phyloP scores from a whole-genome alignment of 805 yeast species.

The Candida caryicola region DNA sequence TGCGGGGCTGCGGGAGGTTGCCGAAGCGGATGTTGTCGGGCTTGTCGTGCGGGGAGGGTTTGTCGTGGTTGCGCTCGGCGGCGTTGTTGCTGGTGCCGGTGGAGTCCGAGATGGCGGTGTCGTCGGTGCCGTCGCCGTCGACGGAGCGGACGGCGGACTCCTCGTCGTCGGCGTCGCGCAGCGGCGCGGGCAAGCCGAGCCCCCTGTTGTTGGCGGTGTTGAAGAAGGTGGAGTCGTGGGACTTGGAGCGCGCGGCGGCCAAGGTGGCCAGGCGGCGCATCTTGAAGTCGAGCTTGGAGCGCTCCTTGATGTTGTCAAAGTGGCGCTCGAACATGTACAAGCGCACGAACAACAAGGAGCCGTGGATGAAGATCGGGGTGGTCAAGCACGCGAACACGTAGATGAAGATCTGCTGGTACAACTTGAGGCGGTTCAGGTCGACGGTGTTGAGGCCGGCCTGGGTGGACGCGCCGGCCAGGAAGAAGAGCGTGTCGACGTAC shows the following conservation, averaged over 20 bases:
- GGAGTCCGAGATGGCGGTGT: too few relatives aligned
- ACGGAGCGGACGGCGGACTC: slow-evolving; percentile 29
- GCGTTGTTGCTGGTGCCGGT: neutral
- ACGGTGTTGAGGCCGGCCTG: slow-evolving; percentile 91
- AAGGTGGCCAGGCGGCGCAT: slow-evolving; percentile 80
- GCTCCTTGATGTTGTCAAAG: slow-evolving; percentile 75
- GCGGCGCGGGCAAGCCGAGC: slow-evolving; percentile 30
- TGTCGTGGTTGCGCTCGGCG: neutral
- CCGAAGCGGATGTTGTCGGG: slow-evolving; percentile 50
- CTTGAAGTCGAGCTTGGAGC: slow-evolving; percentile 73
- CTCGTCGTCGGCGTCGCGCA: slow-evolving; percentile 7
- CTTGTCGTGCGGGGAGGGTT: slow-evolving; percentile 2
- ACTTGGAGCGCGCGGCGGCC: slow-evolving; percentile 52
- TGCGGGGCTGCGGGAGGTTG: slow-evolving; percentile 53
- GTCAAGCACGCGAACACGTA: slow-evolving; percentile 63
- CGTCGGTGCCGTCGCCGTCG: slow-evolving; percentile 39
- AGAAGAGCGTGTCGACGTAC: slow-evolving; percentile 79
- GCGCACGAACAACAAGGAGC: slow-evolving; percentile 71
- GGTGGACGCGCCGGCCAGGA: slow-evolving; percentile 74
- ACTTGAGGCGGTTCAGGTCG: slow-evolving; percentile 55
- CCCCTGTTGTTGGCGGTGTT: slow-evolving; percentile 30
- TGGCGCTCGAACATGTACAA: slow-evolving; percentile 86
- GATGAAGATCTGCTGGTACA: slow-evolving; percentile 79
- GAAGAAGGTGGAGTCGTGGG: slow-evolving; percentile 24
- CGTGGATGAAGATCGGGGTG: slow-evolving; percentile 87